These are phyloP conservation scores for Yarrowia alimentaria DNA, from an alignment of 805 yeast species.

Conservation along the genomic window DNA sequence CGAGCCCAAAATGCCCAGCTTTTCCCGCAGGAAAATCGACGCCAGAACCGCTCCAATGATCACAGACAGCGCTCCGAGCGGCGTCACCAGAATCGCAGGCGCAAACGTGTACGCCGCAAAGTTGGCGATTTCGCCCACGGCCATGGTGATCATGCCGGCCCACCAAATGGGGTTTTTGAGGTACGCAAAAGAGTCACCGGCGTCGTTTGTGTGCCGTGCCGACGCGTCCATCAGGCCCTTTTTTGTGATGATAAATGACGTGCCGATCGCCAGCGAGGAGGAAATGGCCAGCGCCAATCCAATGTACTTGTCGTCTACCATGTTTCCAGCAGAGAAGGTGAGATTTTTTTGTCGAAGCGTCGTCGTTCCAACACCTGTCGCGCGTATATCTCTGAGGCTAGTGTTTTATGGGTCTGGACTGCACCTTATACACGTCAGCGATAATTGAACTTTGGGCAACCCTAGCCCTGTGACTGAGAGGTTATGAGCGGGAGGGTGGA, in stretches of 20 bases:
- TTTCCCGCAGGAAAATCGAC: constrained; percentile 78
- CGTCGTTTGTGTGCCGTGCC: constrained; percentile 53
- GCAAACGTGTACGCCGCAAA: constrained; percentile 96
- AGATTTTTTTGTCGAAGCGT: too few relatives aligned
- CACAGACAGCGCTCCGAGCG: constrained; percentile 85
- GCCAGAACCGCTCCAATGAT: constrained; percentile 91
- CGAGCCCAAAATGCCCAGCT: constrained; percentile 80
- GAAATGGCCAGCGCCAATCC: constrained; percentile 86
- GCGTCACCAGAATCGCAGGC: constrained; percentile 89
- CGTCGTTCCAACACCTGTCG: too few relatives aligned
- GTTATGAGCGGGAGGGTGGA: too few relatives aligned
- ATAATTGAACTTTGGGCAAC: too few relatives aligned
- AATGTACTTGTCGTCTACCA: constrained; percentile 77
- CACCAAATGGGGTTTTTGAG: constrained; percentile 88
- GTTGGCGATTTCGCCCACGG: constrained; percentile 85
- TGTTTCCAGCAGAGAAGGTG: neutral
- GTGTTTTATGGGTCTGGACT: too few relatives aligned
- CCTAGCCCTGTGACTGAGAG: too few relatives aligned
- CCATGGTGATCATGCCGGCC: constrained; percentile 88
- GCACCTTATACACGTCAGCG: too few relatives aligned
- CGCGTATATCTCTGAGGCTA: too few relatives aligned
- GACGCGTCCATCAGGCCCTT: constrained; percentile 76
- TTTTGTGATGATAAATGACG: constrained; percentile 85
- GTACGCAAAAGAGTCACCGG: constrained; percentile 74
- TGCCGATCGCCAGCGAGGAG: constrained; percentile 85